These are phyloP conservation scores for Chlamydomonas asymmetrica DNA, from an alignment of 139 green algal species.

Conservation along the genomic window DNA sequence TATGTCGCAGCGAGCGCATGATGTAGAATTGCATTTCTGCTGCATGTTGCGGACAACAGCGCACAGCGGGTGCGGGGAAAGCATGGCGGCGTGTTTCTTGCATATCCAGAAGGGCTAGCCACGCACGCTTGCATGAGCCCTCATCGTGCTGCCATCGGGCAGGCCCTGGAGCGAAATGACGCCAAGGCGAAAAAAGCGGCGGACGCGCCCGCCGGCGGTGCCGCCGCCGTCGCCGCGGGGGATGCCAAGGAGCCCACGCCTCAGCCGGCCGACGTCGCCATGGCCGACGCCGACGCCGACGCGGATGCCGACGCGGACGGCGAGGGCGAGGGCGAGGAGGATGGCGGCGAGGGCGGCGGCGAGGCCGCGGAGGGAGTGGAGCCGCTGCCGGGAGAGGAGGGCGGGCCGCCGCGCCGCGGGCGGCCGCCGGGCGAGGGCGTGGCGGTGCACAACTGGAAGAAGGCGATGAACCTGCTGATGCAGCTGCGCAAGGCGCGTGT, in stretches of 20 bases:
- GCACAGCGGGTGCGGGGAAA: too few relatives aligned
- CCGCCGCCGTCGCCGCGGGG: too few relatives aligned
- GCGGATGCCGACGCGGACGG: constrained; percentile 4
- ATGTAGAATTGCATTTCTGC: too few relatives aligned
- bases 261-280: not conserved
- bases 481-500: constrained; percentile 74
- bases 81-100: too few relatives aligned
- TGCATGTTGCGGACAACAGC: too few relatives aligned
- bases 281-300: not conserved
- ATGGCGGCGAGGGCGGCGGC: not conserved
- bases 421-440: not conserved
- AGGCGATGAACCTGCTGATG: constrained; percentile 70
- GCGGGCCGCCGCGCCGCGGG: not conserved
- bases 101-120: too few relatives aligned
- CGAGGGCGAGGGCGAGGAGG: not conserved
- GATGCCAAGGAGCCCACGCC: not conserved
- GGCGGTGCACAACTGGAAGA: constrained; percentile 37
- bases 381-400: not conserved
- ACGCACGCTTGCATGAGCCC: too few relatives aligned
- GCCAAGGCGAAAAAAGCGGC: too few relatives aligned
- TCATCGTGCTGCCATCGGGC: too few relatives aligned
- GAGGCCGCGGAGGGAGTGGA: not conserved
- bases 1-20: too few relatives aligned
- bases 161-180: too few relatives aligned
- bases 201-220: too few relatives aligned